Percentiles rank a stretch among this genome's conserved stretches.
Evolutionary conservation across 1,284 basidiomycete species (phyloP).

Genomic region (Apiotrichum mycotoxinovorans): DNA sequence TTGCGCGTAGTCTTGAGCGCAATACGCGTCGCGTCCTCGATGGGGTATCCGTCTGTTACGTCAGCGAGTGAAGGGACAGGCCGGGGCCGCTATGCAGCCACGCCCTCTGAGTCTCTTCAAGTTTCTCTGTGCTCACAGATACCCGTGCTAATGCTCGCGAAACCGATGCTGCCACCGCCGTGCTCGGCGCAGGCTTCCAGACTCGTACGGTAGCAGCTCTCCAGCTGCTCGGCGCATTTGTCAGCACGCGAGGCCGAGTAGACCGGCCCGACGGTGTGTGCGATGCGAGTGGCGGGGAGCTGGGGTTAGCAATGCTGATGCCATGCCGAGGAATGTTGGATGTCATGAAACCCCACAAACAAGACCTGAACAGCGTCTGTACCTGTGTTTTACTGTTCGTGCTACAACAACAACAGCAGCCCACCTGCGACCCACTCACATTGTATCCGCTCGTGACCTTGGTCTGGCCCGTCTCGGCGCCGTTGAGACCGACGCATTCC

Average conservation of each 20-base stretch:
- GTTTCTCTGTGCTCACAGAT: no score
- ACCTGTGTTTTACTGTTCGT: no score
- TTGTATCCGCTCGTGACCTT: slow-evolving; percentile 47
- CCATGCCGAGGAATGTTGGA: no score
- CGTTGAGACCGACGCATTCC: slow-evolving; percentile 67
- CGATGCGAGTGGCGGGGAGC: slow-evolving; percentile 63
- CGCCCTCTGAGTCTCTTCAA: no score
- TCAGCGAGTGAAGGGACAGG: no score
- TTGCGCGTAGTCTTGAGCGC: slow-evolving; percentile 39
- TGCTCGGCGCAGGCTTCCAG: slow-evolving; percentile 63
- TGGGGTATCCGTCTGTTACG: slow-evolving; percentile 49
- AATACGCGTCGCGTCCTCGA: slow-evolving; percentile 42
- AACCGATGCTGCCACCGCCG: slow-evolving; percentile 63
- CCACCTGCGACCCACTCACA: slow-evolving; percentile 25
- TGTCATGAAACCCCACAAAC: no score
- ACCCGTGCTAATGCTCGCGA: slow-evolving; percentile 35
- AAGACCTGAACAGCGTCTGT: no score
- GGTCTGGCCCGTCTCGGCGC: slow-evolving; percentile 73
- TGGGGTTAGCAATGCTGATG: no score
- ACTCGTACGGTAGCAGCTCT: slow-evolving; percentile 68
- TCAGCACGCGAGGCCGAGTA: slow-evolving; percentile 56
- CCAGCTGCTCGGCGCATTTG: slow-evolving; percentile 58
- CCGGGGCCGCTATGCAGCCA: no score
- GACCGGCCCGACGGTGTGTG: slow-evolving; percentile 87
- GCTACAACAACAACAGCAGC: background rate